Conservation (phyloP, 345 rosid genomes). For the Populus simonii region DNA sequence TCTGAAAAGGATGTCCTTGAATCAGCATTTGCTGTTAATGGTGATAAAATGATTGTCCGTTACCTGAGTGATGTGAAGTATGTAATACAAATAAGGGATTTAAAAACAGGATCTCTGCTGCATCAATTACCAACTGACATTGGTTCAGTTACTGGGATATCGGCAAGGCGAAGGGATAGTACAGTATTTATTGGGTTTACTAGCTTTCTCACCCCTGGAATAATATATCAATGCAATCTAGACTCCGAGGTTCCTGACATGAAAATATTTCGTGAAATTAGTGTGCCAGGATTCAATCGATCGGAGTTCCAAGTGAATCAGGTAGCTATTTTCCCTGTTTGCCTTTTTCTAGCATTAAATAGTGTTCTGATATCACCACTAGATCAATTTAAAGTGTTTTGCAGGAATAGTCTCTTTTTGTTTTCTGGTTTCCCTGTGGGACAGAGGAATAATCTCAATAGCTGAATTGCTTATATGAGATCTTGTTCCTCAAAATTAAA, state of each 20-base stretch:
- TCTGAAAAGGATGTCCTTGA: constrained; percentile 74
- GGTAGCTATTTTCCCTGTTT: constrained; percentile 34
- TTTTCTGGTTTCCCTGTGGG: background rate
- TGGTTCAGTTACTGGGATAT: constrained; percentile 61
- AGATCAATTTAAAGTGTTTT: background rate
- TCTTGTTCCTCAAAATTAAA: background rate
- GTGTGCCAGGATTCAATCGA: constrained; percentile 76
- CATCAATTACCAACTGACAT: constrained; percentile 75
- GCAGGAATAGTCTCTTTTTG: background rate
- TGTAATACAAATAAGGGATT: constrained; percentile 73
- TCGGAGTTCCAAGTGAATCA: constrained; percentile 64
- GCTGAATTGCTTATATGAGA: background rate
- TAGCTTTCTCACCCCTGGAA: constrained; percentile 86
- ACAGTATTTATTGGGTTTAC: constrained; percentile 60
- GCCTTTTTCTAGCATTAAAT: no score
- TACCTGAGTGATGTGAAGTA: constrained; percentile 89
- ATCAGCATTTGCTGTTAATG: constrained; percentile 66
- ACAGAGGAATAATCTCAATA: background rate
- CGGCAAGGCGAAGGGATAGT: constrained; percentile 63
- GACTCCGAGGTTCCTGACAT: constrained; percentile 47
- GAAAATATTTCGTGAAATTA: constrained; percentile 71
- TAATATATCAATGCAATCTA: constrained; percentile 74
- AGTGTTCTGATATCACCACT: no score
- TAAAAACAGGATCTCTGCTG: constrained; percentile 64
- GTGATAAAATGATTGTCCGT: constrained; percentile 60